Conservation (phyloP, 2,329 filamentous ascomycete genomes). For the Reticulascus tulasneorum region DNA sequence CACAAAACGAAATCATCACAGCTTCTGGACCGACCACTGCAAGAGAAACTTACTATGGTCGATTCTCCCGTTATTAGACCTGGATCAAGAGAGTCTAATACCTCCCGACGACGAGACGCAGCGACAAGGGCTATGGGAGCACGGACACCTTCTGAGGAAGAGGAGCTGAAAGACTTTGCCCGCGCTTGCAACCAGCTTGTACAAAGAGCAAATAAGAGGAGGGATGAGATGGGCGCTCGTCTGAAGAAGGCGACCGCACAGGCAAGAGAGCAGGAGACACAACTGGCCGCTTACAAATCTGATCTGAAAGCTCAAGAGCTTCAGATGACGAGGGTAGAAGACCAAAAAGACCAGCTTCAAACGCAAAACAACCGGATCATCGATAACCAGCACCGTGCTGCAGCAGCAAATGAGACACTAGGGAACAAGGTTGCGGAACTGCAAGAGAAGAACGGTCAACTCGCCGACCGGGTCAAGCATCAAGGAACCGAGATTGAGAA, state of each 20-base stretch:
- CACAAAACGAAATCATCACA: not conserved
- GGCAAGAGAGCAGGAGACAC: no score
- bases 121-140: not conserved
- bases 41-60: no score
- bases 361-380: slow-evolving; percentile 14
- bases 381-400: slow-evolving; percentile 18
- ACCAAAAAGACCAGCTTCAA: not conserved
- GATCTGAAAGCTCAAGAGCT: no score
- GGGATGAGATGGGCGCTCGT: no score
- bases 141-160: not conserved
- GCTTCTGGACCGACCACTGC: no score
- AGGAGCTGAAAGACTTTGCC: not conserved
- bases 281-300: no score
- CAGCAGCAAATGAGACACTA: no score
- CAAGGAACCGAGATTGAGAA: slow-evolving; percentile 1
- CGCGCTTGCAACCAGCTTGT: not conserved
- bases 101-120: not conserved
- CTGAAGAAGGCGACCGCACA: no score
- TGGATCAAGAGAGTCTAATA: slow-evolving; percentile 1
- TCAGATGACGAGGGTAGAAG: no score
- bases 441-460: not conserved
- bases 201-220: not conserved
- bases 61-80: not conserved
- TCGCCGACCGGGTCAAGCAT: slow-evolving; percentile 3
- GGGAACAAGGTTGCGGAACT: not conserved